These are phyloP conservation scores for Colletotrichum viniferum DNA, from an alignment of 2,329 filamentous ascomycete species.

Conservation along the genomic window DNA sequence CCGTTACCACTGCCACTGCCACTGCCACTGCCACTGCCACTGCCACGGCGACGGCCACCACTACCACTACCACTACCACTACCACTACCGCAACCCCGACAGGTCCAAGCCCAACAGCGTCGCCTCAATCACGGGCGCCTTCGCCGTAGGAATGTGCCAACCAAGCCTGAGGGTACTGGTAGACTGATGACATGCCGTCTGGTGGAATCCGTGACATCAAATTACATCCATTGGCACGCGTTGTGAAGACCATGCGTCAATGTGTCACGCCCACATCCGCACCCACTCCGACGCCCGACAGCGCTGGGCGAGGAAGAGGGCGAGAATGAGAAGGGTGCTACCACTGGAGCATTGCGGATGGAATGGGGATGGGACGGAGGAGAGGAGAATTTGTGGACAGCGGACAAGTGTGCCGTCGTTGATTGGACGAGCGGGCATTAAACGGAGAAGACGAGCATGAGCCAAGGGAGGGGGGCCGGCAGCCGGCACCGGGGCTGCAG, in stretches of 20 bases:
- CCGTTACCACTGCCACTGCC: neutral
- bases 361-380: conserved; percentile 5
- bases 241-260: neutral
- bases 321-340: neutral
- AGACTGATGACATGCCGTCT: neutral
- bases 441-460: neutral
- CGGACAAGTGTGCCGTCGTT: neutral
- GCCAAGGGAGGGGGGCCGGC: neutral
- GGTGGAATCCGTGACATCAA: conserved; percentile 9
- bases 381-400: neutral
- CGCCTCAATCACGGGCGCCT: neutral
- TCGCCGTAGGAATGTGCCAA: neutral
- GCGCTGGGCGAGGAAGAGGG: neutral
- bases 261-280: neutral
- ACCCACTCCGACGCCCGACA: neutral
- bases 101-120: neutral
- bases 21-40: no score
- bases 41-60: no score
- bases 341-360: neutral
- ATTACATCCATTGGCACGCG: conserved; percentile 3
- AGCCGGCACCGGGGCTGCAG: neutral
- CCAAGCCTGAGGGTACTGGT: neutral
- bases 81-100: neutral
- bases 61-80: no score
- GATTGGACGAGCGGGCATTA: neutral